Base-by-base conservation (phyloP, 148 eudicot genomes). In the Fallopia convolvulus region DNA sequence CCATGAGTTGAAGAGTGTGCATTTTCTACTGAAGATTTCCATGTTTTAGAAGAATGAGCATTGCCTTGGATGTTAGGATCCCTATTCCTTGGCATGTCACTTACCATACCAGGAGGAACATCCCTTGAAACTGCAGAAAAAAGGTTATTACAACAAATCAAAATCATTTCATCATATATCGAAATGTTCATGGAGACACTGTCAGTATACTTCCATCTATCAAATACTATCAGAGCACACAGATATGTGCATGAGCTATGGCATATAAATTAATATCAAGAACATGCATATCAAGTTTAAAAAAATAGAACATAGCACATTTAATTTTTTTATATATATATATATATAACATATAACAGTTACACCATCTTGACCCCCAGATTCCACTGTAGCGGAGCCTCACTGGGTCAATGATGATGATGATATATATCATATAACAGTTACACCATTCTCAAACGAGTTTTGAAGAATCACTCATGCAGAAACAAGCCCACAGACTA, bases 11-110 rank as follows among this genome's bases (percentile, higher is more conserved):
- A 76, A 79, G 83, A 32, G 48, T 78, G 75, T 32, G 82, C 75
- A 60, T 80, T 86, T 72, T 88, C 89, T 58, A 68, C 80, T 49
- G 83, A 72, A 9, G 88, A 82, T 72, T 80, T 82, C 93, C 91
- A 89, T 68, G 86, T 49, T 74, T 84, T 76, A 55, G 82, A 85
- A 76, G 88, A 80, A 21, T 81, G 89, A 65, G 82, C 44, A 80
- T 61, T 82, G 68, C 90, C 92, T 68, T 79, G 87, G 52, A 74
- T 17, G 68, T 58, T 83, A 42, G 87, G 70, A 77, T 84, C 93
- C 76, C 72, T 86, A 53, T 49, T 77, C 50, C 75, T 77, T 13
- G 80, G 61, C 52, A 79, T 80, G 71, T 88, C 93, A 73, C 86
- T 89, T 44, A 74, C 79, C 77, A 78, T 88, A 72, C 71, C 84